Percentiles rank a stretch among this genome's conserved stretches.
phyloP scores from a whole-genome alignment of 495 filamentous ascomycete genomes.

The Neurospora intermedia region DNA sequence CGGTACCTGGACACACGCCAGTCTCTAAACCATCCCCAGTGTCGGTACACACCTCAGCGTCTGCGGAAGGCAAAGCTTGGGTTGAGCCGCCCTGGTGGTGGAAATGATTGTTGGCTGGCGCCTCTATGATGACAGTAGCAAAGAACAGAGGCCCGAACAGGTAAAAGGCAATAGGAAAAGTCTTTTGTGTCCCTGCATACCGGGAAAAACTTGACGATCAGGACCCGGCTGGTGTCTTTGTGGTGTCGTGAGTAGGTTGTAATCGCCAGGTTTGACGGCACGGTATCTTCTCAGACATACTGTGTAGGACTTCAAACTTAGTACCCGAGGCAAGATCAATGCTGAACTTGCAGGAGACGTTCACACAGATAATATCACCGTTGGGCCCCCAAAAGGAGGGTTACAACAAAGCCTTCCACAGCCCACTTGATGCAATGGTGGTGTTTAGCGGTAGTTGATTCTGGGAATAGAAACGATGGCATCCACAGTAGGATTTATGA shows the following conservation, averaged over 20 bases:
- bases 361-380: not conserved
- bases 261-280: not conserved
- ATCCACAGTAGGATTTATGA: not conserved
- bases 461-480: not conserved
- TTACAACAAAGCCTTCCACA: not conserved
- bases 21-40: not conserved
- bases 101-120: not conserved
- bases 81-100: not conserved
- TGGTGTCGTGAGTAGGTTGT: not conserved
- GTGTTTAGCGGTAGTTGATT: not conserved
- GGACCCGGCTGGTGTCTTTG: not conserved
- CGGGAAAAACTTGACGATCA: not conserved
- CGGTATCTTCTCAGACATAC: not conserved
- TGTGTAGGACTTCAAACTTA: not conserved
- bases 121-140: not conserved
- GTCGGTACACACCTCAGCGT: not conserved
- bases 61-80: not conserved
- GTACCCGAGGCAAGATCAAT: not conserved
- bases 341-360: not conserved
- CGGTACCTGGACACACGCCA: not conserved
- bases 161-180: not conserved
- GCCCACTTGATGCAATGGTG: not conserved
- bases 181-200: not conserved
- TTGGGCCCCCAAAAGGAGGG: not conserved
- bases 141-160: not conserved